These are phyloP conservation scores for Claviceps pusilla DNA, from an alignment of 2,329 filamentous ascomycete genomes.

Conservation along the genomic window DNA sequence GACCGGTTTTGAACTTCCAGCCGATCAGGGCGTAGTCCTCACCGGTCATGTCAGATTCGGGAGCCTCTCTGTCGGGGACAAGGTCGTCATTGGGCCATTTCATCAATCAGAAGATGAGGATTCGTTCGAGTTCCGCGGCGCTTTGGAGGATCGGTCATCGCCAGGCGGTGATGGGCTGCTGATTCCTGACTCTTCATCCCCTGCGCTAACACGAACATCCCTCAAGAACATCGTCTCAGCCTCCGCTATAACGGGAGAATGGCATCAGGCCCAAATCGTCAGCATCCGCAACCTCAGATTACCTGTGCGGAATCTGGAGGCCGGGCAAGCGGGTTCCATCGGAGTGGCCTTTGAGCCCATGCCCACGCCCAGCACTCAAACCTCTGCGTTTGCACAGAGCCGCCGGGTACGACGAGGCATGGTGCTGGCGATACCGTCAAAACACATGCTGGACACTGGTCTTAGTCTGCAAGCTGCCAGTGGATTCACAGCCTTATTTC, in stretches of 20 bases:
- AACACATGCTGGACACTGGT: constrained; percentile 40
- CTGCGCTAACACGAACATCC: constrained; percentile 37
- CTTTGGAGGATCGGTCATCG: constrained; percentile 32
- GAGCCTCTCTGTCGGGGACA: constrained; percentile 60
- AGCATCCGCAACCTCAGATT: constrained; percentile 80
- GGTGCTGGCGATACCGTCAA: constrained; percentile 53
- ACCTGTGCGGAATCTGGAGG: constrained; percentile 59
- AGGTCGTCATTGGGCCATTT: constrained; percentile 67
- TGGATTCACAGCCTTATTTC: constrained; percentile 58
- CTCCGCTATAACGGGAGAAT: constrained; percentile 46
- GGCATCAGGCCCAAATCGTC: constrained; percentile 66
- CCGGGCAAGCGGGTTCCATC: constrained; percentile 80
- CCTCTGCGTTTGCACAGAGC: constrained; percentile 8
- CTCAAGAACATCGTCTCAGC: constrained; percentile 37
- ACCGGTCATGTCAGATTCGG: constrained; percentile 77
- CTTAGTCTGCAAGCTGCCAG: constrained; percentile 49
- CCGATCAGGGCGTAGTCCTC: constrained; percentile 52
- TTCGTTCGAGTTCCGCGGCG: constrained; percentile 10
- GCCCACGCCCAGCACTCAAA: constrained; percentile 1
- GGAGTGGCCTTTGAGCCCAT: constrained; percentile 50
- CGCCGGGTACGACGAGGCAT: constrained; percentile 60
- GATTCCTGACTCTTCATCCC: constrained; percentile 36
- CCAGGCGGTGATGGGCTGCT: constrained; percentile 34
- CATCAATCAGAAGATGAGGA: constrained; percentile 37
- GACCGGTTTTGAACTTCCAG: constrained; percentile 6